Percentiles rank a stretch among this genome's conserved stretches.
These are phyloP conservation scores for Filobasidium uniguttulatum DNA, from an alignment of 1,284 basidiomycete species.

Conservation along the genomic window DNA sequence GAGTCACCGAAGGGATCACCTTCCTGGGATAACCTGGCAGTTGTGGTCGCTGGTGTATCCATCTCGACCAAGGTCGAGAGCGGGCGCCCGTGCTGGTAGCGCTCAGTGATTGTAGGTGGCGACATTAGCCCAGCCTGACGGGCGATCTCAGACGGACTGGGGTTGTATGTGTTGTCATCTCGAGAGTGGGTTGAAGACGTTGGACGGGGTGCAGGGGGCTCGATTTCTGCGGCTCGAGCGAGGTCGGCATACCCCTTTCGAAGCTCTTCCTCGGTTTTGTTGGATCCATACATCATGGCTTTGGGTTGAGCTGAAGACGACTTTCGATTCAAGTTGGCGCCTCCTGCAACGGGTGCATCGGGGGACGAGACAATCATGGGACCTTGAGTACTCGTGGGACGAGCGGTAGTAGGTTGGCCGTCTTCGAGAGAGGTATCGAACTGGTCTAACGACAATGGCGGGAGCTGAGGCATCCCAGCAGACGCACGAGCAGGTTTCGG, in stretches of 20 bases:
- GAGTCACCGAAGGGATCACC: neutral
- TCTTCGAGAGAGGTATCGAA: neutral
- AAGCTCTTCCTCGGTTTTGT: constrained; percentile 5
- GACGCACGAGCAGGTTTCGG: neutral
- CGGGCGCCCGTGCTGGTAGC: constrained; percentile 33
- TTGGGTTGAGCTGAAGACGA: constrained; percentile 2
- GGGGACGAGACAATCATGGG: neutral
- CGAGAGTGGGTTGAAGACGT: constrained; percentile 9
- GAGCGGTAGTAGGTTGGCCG: neutral
- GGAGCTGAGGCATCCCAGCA: constrained; percentile 9
- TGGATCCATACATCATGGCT: neutral
- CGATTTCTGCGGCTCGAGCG: constrained; percentile 24
- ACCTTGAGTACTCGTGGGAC: neutral
- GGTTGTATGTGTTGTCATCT: too few relatives aligned
- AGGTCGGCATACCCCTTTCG: constrained; percentile 31
- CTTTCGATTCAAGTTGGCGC: neutral
- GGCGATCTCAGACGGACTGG: neutral
- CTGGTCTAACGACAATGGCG: constrained; percentile 2
- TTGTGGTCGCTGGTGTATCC: constrained; percentile 17
- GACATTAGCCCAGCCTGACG: neutral
- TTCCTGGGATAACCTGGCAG: neutral
- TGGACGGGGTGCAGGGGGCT: constrained; percentile 22
- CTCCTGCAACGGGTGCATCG: neutral
- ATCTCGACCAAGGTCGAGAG: constrained; percentile 30
- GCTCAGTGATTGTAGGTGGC: constrained; percentile 14